Base-by-base conservation (phyloP, 1,284 basidiomycete genomes). In the Amylostereum chailletii region DNA sequence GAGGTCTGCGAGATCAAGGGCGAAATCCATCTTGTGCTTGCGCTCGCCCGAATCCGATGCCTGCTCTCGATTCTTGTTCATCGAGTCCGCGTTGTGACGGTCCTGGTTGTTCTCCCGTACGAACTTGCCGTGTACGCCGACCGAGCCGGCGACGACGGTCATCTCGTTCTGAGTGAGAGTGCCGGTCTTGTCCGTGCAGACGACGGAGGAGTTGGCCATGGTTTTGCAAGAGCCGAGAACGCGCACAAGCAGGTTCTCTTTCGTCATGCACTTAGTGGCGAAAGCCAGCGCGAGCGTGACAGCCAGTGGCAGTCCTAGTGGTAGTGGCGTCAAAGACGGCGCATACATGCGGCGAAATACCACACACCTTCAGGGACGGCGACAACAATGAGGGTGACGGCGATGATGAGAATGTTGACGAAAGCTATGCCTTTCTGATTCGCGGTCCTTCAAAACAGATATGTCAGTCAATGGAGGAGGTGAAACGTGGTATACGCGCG, bases 141-240 rank as follows among this genome's bases (percentile, higher is more conserved):
- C 74, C 31, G 92, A 93, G 36, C 95, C 95, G 10, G 95, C 94
- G 46, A 99, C 95, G 59, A 99, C 87, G 11, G 84, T 82, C 95
- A 99, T 99, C 60, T 74, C 75, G 71, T 98, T 98, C 63, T 93
- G 88, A 0, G 95, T 98, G 31, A 94, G 81, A 4, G 93, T 88
- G 45, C 90, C 90, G 1, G 94, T 95, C 73, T 97, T 97, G 74
- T 96, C 93, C 26, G 94, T 97, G 70, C 94, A 97, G 32, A 97
- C 80, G 54, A 97, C 94, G 27, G 88, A 96, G 9, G 94, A 90
- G 63, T 98, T 97, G 34, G 90, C 95, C 94, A 98, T 99, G 5
- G 92, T 98, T 73, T 98, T 95, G 68, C 95, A 99, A 30, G 92
- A 93, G 9, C 92, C 90, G 34, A 99, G 80, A 2, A 98, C 87